These are phyloP conservation scores for Parsonsia alboflavescens DNA, from an alignment of 257 asterid genomes.

Conservation along the genomic window DNA sequence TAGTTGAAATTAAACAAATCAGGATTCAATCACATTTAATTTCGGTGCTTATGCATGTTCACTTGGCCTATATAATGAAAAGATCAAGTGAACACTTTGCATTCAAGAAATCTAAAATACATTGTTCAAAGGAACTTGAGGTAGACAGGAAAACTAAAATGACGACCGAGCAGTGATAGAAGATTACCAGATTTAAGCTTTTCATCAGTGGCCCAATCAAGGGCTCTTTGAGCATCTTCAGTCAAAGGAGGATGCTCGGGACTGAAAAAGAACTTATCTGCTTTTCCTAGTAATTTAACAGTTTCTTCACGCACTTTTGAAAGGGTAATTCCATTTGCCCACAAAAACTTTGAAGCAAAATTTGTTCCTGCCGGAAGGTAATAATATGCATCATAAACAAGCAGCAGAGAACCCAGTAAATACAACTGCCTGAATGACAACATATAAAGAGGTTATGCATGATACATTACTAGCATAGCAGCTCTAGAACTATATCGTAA, in stretches of 20 bases:
- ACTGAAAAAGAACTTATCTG: slow-evolving; percentile 34
- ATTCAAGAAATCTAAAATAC: neutral
- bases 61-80: neutral
- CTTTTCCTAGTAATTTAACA: slow-evolving; percentile 40
- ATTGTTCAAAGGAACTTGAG: neutral
- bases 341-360: slow-evolving; percentile 55
- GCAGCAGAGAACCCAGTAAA: neutral
- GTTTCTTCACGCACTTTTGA: slow-evolving; percentile 61
- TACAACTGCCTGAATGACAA: neutral
- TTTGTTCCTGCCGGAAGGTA: slow-evolving; percentile 46
- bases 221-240: slow-evolving; percentile 59
- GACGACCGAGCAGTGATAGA: neutral
- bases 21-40: neutral
- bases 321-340: slow-evolving; percentile 57
- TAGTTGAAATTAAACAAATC: neutral
- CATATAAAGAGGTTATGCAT: neutral
- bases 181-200: slow-evolving; percentile 52
- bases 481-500: neutral
- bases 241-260: slow-evolving; percentile 66
- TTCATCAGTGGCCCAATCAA: slow-evolving; percentile 65
- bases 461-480: neutral
- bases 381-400: slow-evolving; percentile 2
- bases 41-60: neutral
- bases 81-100: neutral
- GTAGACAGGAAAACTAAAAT: neutral